Percentiles rank a stretch among this genome's conserved stretches.
These are phyloP conservation scores for Aristolochia californica DNA, from an alignment of 164 flowering plant genomes.

Conservation along the genomic window DNA sequence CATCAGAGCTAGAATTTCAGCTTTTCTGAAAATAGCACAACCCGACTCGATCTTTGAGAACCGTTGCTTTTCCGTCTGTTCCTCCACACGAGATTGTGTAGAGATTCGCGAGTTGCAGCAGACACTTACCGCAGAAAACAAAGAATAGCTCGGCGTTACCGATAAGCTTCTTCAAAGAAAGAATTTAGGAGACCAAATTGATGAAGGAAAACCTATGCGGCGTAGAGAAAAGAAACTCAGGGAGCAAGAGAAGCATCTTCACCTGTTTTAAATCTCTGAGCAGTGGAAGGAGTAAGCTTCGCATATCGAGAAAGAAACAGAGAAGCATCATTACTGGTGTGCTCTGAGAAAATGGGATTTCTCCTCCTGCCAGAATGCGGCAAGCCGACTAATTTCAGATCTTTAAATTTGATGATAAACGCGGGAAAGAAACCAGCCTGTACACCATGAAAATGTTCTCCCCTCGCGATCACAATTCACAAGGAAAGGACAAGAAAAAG, in stretches of 20 bases:
- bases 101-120: constrained; percentile 28
- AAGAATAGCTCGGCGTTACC: not conserved
- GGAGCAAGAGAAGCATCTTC: not conserved
- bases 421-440: too few relatives aligned
- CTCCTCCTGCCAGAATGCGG: too few relatives aligned
- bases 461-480: too few relatives aligned
- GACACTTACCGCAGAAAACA: constrained; percentile 7
- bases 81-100: constrained; percentile 15
- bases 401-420: too few relatives aligned
- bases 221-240: too few relatives aligned
- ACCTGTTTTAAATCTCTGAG: constrained; percentile 63
- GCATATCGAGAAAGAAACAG: constrained; percentile 67
- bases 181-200: too few relatives aligned
- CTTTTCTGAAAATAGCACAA: constrained; percentile 47
- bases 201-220: not conserved
- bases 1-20: constrained; percentile 32
- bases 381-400: too few relatives aligned
- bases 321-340: constrained; percentile 35
- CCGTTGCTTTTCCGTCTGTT: constrained; percentile 6
- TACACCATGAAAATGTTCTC: too few relatives aligned
- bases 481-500: too few relatives aligned
- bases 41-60: constrained; percentile 15
- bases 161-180: not conserved
- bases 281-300: constrained; percentile 46
- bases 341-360: too few relatives aligned